A percentile compares a stretch with the other conserved stretches of the same genome.
Evolutionary conservation across 2,329 filamentous ascomycete genomes (phyloP).

Genomic region (Fusarium sp.): DNA sequence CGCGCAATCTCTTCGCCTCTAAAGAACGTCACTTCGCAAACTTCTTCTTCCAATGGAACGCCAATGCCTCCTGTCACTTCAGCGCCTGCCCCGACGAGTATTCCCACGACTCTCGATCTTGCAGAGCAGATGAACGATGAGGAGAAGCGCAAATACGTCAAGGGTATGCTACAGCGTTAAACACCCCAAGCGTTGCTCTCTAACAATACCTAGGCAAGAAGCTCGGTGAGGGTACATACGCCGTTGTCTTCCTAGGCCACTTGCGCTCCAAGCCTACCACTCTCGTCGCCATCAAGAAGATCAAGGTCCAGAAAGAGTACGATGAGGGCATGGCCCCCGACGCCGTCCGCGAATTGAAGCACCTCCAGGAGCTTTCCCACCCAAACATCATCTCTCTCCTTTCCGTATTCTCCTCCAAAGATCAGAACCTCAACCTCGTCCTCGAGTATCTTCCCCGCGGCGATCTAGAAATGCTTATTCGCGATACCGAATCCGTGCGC

Average conservation of each 20-base stretch:
- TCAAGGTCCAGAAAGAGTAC: conserved; percentile 86
- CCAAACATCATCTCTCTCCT: conserved; percentile 95
- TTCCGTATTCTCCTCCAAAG: conserved; percentile 93
- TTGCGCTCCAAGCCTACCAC: conserved; percentile 75
- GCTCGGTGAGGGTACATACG: conserved; percentile 96
- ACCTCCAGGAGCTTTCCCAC: conserved; percentile 91
- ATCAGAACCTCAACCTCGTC: conserved; percentile 95
- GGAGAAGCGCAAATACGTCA: conserved; percentile 88
- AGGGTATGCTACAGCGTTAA: conserved; percentile 62
- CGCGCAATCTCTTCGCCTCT: conserved; percentile 55
- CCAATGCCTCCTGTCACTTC: conserved; percentile 49
- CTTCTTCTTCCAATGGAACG: conserved; percentile 55
- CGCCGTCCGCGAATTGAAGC: conserved; percentile 94
- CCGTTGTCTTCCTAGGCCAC: conserved; percentile 91
- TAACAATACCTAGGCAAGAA: conserved; percentile 72
- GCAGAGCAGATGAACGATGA: conserved; percentile 85
- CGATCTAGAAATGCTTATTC: conserved; percentile 93
- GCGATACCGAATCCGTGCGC: conserved; percentile 78
- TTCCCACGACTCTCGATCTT: conserved; percentile 61
- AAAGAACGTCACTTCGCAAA: conserved; percentile 50
- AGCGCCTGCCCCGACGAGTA: conserved; percentile 42
- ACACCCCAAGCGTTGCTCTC: too few relatives aligned
- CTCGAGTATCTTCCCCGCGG: conserved; percentile 94
- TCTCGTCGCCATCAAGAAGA: conserved; percentile 92
- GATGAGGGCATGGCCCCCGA: conserved; percentile 93